phyloP scores from a whole-genome alignment of 208 protist species.

The Acanthamoeba lenticulata region DNA sequence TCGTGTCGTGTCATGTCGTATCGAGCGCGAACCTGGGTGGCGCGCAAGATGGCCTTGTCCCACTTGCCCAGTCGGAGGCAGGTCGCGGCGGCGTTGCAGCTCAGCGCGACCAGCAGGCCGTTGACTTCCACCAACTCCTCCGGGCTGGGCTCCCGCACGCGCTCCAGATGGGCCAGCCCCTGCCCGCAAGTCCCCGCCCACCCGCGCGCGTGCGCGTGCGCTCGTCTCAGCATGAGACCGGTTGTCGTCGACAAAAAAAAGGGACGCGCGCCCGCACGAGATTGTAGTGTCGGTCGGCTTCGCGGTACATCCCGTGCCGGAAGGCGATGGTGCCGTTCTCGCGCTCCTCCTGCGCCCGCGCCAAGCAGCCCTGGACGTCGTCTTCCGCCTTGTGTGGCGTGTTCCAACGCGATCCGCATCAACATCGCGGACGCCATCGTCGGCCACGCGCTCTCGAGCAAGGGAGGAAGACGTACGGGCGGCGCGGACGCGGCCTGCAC shows the following conservation, averaged over 20 bases:
- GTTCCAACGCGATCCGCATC: neutral
- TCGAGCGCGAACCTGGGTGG: neutral
- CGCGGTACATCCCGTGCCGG: neutral
- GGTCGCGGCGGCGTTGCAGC: neutral
- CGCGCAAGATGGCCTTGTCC: neutral
- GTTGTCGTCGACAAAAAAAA: neutral
- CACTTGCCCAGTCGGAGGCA: neutral
- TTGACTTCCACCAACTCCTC: neutral
- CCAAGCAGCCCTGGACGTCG: neutral
- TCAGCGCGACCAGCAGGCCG: neutral
- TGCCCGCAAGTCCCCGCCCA: neutral
- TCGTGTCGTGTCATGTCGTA: neutral
- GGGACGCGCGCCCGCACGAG: neutral
- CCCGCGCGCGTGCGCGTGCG: neutral
- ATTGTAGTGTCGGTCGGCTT: neutral
- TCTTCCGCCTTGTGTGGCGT: neutral
- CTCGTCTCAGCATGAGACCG: neutral
- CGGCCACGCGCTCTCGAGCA: neutral
- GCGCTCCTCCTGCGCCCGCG: neutral
- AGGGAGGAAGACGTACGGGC: neutral
- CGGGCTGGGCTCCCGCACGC: neutral
- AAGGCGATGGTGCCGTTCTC: neutral
- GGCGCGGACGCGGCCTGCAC: no score
- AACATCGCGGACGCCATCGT: no score
- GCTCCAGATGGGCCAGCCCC: neutral